These are phyloP conservation scores for Paramyrothecium roridum DNA, from an alignment of 2,329 filamentous ascomycete genomes.

Conservation along the genomic window DNA sequence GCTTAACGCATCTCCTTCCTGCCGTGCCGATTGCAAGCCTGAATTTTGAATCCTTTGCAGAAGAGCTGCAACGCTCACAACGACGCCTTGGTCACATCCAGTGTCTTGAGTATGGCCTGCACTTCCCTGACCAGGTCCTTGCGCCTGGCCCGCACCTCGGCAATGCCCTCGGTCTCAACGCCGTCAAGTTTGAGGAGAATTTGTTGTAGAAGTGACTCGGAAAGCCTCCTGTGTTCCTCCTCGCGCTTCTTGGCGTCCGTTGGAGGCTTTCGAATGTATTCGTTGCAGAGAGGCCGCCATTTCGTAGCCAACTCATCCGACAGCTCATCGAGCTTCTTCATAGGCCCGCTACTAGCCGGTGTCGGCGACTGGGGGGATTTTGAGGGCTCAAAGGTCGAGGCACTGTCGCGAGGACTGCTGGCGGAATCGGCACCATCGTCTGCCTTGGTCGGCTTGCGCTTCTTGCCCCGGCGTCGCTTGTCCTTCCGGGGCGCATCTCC, in stretches of 20 bases:
- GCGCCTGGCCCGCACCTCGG: conserved; percentile 59
- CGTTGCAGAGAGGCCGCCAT: conserved; percentile 61
- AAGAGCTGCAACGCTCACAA: background rate
- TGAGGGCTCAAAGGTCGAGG: conserved; percentile 30
- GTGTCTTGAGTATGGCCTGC: conserved; percentile 60
- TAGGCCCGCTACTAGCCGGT: conserved; percentile 27
- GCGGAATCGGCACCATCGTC: conserved; percentile 26
- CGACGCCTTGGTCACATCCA: conserved; percentile 50
- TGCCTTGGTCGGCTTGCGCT: conserved; percentile 38
- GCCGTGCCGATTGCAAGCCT: background rate
- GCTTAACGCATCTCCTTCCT: background rate
- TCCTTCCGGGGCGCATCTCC: conserved; percentile 38
- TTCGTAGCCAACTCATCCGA: conserved; percentile 60
- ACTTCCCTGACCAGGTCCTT: conserved; percentile 73
- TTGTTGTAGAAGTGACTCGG: conserved; percentile 73
- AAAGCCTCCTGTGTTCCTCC: conserved; percentile 72
- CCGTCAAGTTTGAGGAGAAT: conserved; percentile 74
- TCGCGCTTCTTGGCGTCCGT: conserved; percentile 62
- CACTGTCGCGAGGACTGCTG: conserved; percentile 43
- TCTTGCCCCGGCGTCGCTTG: conserved; percentile 32
- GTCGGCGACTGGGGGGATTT: conserved; percentile 17
- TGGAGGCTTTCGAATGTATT: conserved; percentile 62
- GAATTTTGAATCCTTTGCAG: background rate
- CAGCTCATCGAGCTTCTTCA: conserved; percentile 64
- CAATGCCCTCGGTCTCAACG: conserved; percentile 69